Percentiles rank a stretch among this genome's conserved stretches.
Conservation (phyloP, 1,284 basidiomycete genomes). For the Ganoderma leucocontextum region DNA sequence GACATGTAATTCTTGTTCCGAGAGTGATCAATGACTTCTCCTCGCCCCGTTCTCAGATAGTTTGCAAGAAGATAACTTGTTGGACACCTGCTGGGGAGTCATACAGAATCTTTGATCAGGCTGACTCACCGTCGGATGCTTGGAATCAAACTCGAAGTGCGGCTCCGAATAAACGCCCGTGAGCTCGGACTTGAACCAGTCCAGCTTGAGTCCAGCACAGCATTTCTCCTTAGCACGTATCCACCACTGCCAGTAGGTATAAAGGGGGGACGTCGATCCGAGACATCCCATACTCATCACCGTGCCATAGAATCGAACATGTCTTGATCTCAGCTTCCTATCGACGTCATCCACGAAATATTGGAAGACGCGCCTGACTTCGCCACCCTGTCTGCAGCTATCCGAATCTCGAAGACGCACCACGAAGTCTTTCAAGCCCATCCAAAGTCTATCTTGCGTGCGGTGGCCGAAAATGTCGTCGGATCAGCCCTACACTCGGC, state of each 20-base stretch:
- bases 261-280: neutral
- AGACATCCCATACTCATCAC: neutral
- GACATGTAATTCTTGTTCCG: neutral
- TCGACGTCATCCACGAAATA: conserved; percentile 30
- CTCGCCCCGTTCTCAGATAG: too few species aligned
- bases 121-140: too few species aligned
- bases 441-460: conserved; percentile 42
- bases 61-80: too few species aligned
- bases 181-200: neutral
- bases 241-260: neutral
- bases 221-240: neutral
- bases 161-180: neutral
- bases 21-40: too few species aligned
- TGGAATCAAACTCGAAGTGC: neutral
- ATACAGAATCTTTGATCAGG: too few species aligned
- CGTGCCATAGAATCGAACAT: conserved; percentile 11
- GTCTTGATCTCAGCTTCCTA: conserved; percentile 9
- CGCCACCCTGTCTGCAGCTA: conserved; percentile 24
- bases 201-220: neutral
- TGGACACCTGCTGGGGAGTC: neutral
- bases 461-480: conserved; percentile 45
- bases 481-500: conserved; percentile 46
- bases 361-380: conserved; percentile 20
- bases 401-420: conserved; percentile 43
- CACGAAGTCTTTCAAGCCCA: conserved; percentile 44